These are phyloP conservation scores for Erythrophleum fordii DNA, from an alignment of 306 rosid genomes.

Conservation along the genomic window DNA sequence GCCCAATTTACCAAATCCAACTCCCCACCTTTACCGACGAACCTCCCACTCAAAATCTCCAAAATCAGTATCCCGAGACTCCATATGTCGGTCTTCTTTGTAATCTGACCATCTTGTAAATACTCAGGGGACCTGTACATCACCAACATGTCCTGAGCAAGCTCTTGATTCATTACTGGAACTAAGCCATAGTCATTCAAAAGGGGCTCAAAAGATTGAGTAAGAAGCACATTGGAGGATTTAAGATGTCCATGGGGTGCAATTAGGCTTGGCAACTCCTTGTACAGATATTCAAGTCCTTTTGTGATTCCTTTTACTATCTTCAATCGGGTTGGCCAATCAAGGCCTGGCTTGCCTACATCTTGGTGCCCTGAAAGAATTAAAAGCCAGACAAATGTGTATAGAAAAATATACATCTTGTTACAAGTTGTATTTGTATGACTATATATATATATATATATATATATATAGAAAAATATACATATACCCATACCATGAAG, in stretches of 20 bases:
- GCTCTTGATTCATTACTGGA: slow-evolving; percentile 81
- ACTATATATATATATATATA: neutral
- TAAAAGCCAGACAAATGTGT: too few species aligned
- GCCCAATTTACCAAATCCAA: slow-evolving; percentile 74
- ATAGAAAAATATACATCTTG: too few species aligned
- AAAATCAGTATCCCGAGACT: slow-evolving; percentile 73
- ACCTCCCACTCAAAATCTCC: slow-evolving; percentile 74
- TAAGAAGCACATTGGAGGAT: slow-evolving; percentile 81
- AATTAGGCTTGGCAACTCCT: slow-evolving; percentile 71
- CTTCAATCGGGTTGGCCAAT: slow-evolving; percentile 78
- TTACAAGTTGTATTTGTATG: neutral
- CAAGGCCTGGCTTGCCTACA: slow-evolving; percentile 69
- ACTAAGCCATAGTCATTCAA: slow-evolving; percentile 77
- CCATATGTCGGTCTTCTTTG: slow-evolving; percentile 93
- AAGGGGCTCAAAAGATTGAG: slow-evolving; percentile 64
- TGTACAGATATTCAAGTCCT: slow-evolving; percentile 72
- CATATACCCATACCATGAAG: slow-evolving; percentile 69
- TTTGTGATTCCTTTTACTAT: slow-evolving; percentile 76
- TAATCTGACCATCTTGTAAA: slow-evolving; percentile 65
- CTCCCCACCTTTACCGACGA: slow-evolving; percentile 62
- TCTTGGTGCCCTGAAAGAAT: slow-evolving; percentile 58
- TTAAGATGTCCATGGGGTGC: slow-evolving; percentile 91
- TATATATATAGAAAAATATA: neutral
- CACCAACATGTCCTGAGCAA: slow-evolving; percentile 69
- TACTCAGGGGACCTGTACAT: slow-evolving; percentile 82